Conservation (phyloP, 1,139 yeast species). For the Arxiozyma telluris region DNA sequence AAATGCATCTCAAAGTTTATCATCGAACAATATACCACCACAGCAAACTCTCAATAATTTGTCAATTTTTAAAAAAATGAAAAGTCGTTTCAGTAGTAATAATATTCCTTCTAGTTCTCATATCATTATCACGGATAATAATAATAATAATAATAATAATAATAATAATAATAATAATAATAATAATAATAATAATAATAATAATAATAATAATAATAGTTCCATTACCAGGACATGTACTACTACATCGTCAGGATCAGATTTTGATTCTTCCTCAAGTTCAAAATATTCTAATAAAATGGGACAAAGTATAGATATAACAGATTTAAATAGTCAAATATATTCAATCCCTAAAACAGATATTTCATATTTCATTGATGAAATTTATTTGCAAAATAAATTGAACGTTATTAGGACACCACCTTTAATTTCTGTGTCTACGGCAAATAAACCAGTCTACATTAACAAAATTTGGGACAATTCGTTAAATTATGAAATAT, state of each 20-base stretch:
- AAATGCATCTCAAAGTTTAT: not conserved
- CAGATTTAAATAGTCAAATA: conserved; percentile 1
- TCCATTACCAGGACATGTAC: not conserved
- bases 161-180: not conserved
- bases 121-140: not conserved
- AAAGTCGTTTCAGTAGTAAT: conserved; percentile 4
- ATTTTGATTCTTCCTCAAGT: not conserved
- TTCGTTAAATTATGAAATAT: conserved; percentile 65
- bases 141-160: not conserved
- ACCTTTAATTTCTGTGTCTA: conserved; percentile 64
- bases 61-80: conserved; percentile 8
- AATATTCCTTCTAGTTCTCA: not conserved
- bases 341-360: not conserved
- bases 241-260: not conserved
- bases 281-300: not conserved
- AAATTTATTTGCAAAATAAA: conserved; percentile 14
- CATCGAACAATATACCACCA: not conserved
- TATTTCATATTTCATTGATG: not conserved
- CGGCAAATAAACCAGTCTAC: conserved; percentile 72
- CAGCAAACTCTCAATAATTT: not conserved
- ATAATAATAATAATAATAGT: not conserved
- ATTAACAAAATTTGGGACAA: conserved; percentile 80
- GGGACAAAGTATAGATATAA: conserved; percentile 2
- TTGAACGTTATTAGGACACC: conserved; percentile 55
- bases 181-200: not conserved